Evolutionary conservation across 2,329 filamentous ascomycete genomes (phyloP).

Genomic region (Mycosphaerella sp.): DNA sequence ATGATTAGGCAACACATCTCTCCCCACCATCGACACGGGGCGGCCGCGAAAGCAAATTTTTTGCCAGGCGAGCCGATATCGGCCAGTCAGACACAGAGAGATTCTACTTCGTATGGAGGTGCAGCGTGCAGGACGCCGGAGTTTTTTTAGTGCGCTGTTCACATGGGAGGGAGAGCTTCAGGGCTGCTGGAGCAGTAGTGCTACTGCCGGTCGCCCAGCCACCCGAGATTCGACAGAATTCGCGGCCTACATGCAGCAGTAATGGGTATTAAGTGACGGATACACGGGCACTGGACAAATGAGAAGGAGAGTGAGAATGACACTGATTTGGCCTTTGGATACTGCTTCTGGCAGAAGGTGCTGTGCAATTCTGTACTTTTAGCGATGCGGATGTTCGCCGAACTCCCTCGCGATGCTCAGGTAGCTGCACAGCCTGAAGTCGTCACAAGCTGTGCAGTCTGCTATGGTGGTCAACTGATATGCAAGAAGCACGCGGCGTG

Average conservation of each 20-base stretch:
- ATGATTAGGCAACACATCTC: neutral
- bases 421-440: conserved; percentile 4
- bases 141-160: neutral
- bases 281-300: neutral
- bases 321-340: neutral
- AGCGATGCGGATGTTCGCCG: neutral
- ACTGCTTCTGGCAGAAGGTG: conserved; percentile 1
- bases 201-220: neutral
- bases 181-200: neutral
- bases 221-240: neutral
- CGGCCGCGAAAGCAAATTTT: neutral
- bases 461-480: neutral
- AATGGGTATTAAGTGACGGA: neutral
- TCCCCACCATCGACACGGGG: neutral
- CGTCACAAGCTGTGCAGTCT: conserved; percentile 4
- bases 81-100: neutral
- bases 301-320: neutral
- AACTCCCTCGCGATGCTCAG: conserved; percentile 1
- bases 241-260: neutral
- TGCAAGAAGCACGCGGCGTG: conserved; percentile 6
- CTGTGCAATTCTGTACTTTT: conserved; percentile 7
- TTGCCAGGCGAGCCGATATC: conserved; percentile 6
- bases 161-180: conserved; percentile 8
- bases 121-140: neutral
- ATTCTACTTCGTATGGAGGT: neutral